Base-by-base conservation (phyloP, 495 filamentous ascomycete genomes). In the Aspergillus leporis region DNA sequence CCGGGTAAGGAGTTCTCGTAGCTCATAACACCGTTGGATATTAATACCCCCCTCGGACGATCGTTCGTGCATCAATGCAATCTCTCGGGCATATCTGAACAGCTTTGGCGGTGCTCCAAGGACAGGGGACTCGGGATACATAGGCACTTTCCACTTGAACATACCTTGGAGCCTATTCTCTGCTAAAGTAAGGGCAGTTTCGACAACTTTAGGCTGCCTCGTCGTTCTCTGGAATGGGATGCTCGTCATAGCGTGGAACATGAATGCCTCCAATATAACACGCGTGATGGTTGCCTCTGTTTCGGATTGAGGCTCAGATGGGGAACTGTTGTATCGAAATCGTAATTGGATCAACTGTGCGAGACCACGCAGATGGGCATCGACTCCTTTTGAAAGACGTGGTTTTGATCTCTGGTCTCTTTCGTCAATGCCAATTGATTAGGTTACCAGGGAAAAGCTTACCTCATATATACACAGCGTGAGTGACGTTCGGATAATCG, bases 401-500 rank as follows among this genome's bases (percentile, higher is more conserved):
- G 61, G 54, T 31, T 65, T 64, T 0, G 66, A 63, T 53, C 64
- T 53, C 65, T 67, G 22, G 0, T 32, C 0, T 16, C 40, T 54
- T 32, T n/a, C 31, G 45, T 51, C 34, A 36, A 8, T 14, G 8
- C 3, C 10, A 32, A 2, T 36, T 36, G 34, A 14, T 5, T 2
- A 12, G 13, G 2, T 8, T 2, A 14, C 2, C 4, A 7, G 13
- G 4, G 13, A 21, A 53, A 21, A 14, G 1, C 9, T 12, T 41
- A 66, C 66, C 56, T 68, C 66, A 19, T 63, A 68, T 1, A 68
- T 68, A 32, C 66, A 68, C 9, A 68, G 51, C 55, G 66, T 65
- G 22, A 68, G 51, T 9, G 65, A 47, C 10, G 62, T 63, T 2
- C 52, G 48, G 21, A 63, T 52, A 4, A 56, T 51, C 12, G 58